Conservation (phyloP, 1,139 yeast species). For the Arxiozyma telluris region DNA sequence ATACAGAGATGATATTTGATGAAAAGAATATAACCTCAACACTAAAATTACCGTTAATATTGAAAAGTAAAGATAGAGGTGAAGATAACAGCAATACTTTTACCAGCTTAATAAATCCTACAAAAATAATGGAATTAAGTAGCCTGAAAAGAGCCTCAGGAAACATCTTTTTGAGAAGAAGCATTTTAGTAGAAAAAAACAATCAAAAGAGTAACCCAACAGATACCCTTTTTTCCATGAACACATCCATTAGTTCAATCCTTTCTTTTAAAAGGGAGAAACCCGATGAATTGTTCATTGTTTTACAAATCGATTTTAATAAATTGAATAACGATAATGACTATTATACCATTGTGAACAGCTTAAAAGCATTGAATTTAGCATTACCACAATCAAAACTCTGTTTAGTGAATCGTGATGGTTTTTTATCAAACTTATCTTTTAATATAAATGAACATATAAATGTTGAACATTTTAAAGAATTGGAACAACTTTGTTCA, state of each 20-base stretch:
- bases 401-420: slow-evolving; percentile 16
- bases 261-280: slow-evolving; percentile 23
- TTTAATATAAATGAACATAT: slow-evolving; percentile 9
- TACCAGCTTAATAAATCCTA: slow-evolving; percentile 15
- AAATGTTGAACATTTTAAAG: background rate
- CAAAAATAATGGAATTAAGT: slow-evolving; percentile 14
- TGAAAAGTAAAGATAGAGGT: slow-evolving; percentile 7
- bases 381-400: slow-evolving; percentile 15
- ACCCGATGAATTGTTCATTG: slow-evolving; percentile 22
- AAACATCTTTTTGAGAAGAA: slow-evolving; percentile 21
- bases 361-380: slow-evolving; percentile 19
- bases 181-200: slow-evolving; percentile 8
- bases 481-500: background rate
- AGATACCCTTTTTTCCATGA: slow-evolving; percentile 13
- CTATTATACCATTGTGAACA: slow-evolving; percentile 15
- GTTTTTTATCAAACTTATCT: slow-evolving; percentile 11
- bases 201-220: slow-evolving; percentile 3
- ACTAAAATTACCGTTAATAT: slow-evolving; percentile 19
- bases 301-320: slow-evolving; percentile 24
- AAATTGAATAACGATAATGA: slow-evolving; percentile 12
- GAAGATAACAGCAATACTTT: slow-evolving; percentile 8
- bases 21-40: slow-evolving; percentile 23
- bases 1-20: slow-evolving; percentile 18
- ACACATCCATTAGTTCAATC: slow-evolving; percentile 25
- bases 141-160: slow-evolving; percentile 9